A percentile compares a stretch with the other conserved stretches of the same genome.
phyloP scores from a whole-genome alignment of 2,329 filamentous ascomycete genomes.

The Sarocladiaceae sp. region DNA sequence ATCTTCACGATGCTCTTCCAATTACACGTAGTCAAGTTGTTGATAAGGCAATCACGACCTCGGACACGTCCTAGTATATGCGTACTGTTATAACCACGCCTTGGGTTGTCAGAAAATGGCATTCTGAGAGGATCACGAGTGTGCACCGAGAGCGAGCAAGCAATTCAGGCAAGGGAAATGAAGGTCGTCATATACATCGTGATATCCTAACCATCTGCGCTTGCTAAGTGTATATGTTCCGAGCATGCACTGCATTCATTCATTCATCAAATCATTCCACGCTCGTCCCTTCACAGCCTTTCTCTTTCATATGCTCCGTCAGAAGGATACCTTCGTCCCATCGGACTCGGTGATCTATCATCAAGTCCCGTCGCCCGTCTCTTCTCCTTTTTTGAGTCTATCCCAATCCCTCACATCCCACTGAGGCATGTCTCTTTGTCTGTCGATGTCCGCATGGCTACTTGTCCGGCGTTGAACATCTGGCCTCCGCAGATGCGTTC shows the following conservation, averaged over 20 bases:
- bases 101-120: not conserved
- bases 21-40: too few relatives aligned
- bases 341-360: conserved; percentile 22
- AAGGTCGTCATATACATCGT: not conserved
- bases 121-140: not conserved
- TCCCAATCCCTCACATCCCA: conserved; percentile 27
- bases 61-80: not conserved
- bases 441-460: conserved; percentile 46
- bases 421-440: conserved; percentile 27
- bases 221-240: not conserved
- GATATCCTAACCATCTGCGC: not conserved
- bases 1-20: too few relatives aligned
- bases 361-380: conserved; percentile 31
- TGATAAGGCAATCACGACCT: not conserved
- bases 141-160: not conserved
- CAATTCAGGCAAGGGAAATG: not conserved
- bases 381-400: conserved; percentile 26
- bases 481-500: conserved; percentile 32
- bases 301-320: conserved; percentile 25
- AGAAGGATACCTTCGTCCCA: conserved; percentile 32
- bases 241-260: too few relatives aligned
- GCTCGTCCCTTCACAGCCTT: conserved; percentile 13
- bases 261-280: not conserved
- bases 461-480: conserved; percentile 40
- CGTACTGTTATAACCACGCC: too few relatives aligned